Evolutionary conservation across 2,329 filamentous ascomycete species (phyloP).

Genomic region (Thelonectria discophora): DNA sequence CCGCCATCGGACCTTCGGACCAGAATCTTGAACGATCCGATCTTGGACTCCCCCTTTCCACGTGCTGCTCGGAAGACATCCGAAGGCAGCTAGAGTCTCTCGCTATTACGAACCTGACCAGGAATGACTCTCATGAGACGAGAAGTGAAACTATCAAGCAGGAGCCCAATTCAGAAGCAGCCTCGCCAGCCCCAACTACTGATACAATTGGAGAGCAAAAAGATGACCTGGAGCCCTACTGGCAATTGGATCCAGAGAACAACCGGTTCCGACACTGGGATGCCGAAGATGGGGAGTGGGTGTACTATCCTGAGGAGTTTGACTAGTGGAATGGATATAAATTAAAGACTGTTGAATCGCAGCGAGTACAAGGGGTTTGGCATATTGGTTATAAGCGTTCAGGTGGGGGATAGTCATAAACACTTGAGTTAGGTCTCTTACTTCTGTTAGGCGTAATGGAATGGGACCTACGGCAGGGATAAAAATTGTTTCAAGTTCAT

Average conservation of each 20-base stretch:
- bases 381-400: too few species aligned
- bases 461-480: too few species aligned
- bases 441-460: too few species aligned
- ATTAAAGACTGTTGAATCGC: too few species aligned
- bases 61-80: not conserved
- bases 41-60: not conserved
- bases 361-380: too few species aligned
- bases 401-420: too few species aligned
- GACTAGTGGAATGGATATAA: slow-evolving; percentile 19
- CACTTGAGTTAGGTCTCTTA: too few species aligned
- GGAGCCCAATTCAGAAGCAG: slow-evolving; percentile 18
- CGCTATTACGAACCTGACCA: slow-evolving; percentile 3
- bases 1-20: not conserved
- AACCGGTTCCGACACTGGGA: slow-evolving; percentile 39
- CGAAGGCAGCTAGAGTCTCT: slow-evolving; percentile 20
- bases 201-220: slow-evolving; percentile 33
- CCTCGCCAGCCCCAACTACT: slow-evolving; percentile 28
- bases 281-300: slow-evolving; percentile 31
- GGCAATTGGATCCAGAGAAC: slow-evolving; percentile 33
- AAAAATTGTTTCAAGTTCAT: too few species aligned
- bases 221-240: slow-evolving; percentile 32
- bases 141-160: slow-evolving; percentile 16
- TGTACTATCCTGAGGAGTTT: slow-evolving; percentile 39
- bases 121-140: not conserved
- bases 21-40: not conserved